Base-by-base conservation (phyloP, 192 early-diverging fungal genomes). In the Phycomyces nitens region DNA sequence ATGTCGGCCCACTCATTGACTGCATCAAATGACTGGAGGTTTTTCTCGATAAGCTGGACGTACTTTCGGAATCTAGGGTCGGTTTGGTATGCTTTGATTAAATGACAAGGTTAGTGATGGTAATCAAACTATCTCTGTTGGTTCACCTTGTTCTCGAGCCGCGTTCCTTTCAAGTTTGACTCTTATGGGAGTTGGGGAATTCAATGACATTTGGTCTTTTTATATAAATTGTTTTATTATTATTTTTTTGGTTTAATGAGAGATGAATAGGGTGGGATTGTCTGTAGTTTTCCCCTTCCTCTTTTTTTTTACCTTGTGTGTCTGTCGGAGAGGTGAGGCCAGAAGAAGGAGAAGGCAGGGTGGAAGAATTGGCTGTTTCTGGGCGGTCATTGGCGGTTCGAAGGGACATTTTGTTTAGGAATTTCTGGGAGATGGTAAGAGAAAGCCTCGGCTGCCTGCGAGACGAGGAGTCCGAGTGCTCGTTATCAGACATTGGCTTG, bases 1-100 rank as follows among this genome's bases (percentile, higher is more conserved):
- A 96, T 88, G 78, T 97, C 95, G 0, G 94, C 93, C 95, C 95
- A 97, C 69, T 97, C 95, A 68, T 84, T 89, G 4, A 97, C 88
- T 44, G 88, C 85, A 72, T 97, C 95, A 70, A 97, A 97, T n/a
- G 89, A 89, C 68, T 91, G 88, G 56, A 97, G 69, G 56, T 89
- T 92, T 58, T 86, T 86, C 43, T 95, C 94, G 10, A 97, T 85
- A 23, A 86, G 75, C 47, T 89, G 84, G 26, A 84, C 85, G 60
- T 95, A 96, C 71, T 89, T 88, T 64, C 84, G 84, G 72, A 88
- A 95, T 56, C 90, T 88, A 41, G 92, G 82, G 62, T 95, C 92
- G 59, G 83, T 85, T 20, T 63, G 62, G 42, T 53, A 63, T 18
- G 62, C 62, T 63, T 24, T 54, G 0, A 9, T 53, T n/a, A 14